Evolutionary conservation across 2,329 filamentous ascomycete genomes (phyloP), one percentile per base, ranked within the genome.

Genomic region (Cadophora sp.): DNA sequence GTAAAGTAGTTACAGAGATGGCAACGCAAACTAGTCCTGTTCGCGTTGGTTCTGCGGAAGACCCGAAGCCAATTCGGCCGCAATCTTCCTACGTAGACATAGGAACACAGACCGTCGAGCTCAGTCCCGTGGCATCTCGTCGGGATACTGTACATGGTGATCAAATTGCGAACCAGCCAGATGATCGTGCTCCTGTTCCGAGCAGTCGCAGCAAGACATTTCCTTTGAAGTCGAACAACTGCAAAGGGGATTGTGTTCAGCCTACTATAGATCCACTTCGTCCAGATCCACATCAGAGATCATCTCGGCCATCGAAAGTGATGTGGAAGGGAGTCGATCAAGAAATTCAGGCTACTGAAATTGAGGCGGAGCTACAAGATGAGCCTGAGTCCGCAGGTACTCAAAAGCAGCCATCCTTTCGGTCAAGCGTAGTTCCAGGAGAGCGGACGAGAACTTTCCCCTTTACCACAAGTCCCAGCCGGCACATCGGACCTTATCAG

Each of bases 371-470:
- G 8, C n/a, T 20, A 4, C 6, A 43, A 16, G 8, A 24, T 18
- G 3, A 30, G 20, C 4, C 13, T 41, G 33, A 53, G 16, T 2
- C 20, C 2, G 20, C 14, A 41, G n/a, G 3, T 41, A 13, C 24
- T 18, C 58, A 20, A 14, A 16, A 65, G 11, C 56, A 59, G 36
- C 56, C 47, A 4, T 62, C 39, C 7, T 64, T 68, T 22, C 59
- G 27, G 11, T 47, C 53, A 47, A 30, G 53, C 13, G 20, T 24
- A 18, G 13, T 41, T n/a, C 16, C 24, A 47, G 65, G 39, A 51
- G 66, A 66, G 24, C 62, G 58, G 2, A 68, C 55, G n/a, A 56
- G 55, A 18, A 64, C 66, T 36, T 61, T 68, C 22, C 64, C 66
- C 24, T 18, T 63, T 20, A 16, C 36, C 14, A 47, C 59, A 3